Conservation (phyloP, 768 basidiomycete species). For the Mycena alexandri region DNA sequence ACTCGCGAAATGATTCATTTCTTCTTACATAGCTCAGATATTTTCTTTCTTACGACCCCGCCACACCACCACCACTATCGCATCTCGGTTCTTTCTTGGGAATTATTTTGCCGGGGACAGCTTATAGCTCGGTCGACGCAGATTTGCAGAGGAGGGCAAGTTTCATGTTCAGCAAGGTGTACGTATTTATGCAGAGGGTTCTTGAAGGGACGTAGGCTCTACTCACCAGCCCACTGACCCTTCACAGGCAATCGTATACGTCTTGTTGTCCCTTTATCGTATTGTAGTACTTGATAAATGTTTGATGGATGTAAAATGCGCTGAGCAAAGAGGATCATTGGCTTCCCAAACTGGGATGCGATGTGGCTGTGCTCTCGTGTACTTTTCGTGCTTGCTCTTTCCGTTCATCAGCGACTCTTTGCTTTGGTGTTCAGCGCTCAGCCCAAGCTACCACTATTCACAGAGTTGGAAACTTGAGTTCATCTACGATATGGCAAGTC, state of each 20-base stretch:
- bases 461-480: not conserved
- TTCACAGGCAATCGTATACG: conserved; percentile 34
- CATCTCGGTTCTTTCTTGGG: conserved; percentile 21
- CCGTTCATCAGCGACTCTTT: not conserved
- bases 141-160: conserved; percentile 27
- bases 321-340: too few species aligned
- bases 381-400: conserved; percentile 3
- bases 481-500: conserved; percentile 27
- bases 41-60: conserved; percentile 17
- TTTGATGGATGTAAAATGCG: conserved; percentile 1
- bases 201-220: conserved; percentile 41
- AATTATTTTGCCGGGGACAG: conserved; percentile 16
- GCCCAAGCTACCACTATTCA: not conserved
- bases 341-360: not conserved
- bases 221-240: conserved; percentile 43
- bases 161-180: conserved; percentile 35
- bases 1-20: conserved; percentile 45
- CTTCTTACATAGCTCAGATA: conserved; percentile 40
- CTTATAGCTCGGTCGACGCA: conserved; percentile 24
- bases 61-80: conserved; percentile 23
- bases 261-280: conserved; percentile 33
- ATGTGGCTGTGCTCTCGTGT: not conserved
- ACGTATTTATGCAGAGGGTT: conserved; percentile 40
- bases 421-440: not conserved
- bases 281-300: conserved; percentile 32